These are phyloP conservation scores for Fusarium mundagurra DNA, from an alignment of 2,329 filamentous ascomycete genomes.

Conservation along the genomic window DNA sequence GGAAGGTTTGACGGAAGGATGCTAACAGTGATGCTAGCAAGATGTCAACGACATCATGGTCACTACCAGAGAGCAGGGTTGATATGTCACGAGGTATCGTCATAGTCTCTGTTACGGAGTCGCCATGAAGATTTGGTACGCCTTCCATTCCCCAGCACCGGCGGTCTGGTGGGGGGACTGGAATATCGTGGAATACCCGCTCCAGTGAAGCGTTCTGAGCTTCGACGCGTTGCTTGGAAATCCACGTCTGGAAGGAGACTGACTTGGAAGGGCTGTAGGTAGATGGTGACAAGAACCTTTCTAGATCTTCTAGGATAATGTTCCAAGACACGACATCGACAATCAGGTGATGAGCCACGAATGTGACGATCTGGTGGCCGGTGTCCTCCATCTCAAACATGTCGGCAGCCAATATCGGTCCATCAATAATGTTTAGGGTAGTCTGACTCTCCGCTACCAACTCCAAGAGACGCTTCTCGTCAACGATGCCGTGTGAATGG, in stretches of 20 bases:
- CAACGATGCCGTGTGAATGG: neutral
- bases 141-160: constrained; percentile 41
- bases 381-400: constrained; percentile 19
- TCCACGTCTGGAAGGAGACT: constrained; percentile 46
- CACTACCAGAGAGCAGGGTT: neutral
- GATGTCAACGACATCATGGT: constrained; percentile 47
- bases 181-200: constrained; percentile 4
- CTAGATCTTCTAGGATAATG: constrained; percentile 47
- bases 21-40: constrained; percentile 43
- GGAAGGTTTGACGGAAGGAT: constrained; percentile 44
- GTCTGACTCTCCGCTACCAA: constrained; percentile 13
- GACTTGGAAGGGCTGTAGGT: constrained; percentile 39
- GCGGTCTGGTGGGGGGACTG: constrained; percentile 16
- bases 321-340: constrained; percentile 60
- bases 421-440: neutral
- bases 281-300: constrained; percentile 46
- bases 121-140: constrained; percentile 21
- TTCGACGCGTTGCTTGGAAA: constrained; percentile 41
- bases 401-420: constrained; percentile 24
- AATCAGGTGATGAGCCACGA: constrained; percentile 51
- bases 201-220: constrained; percentile 22
- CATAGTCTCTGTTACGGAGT: constrained; percentile 10
- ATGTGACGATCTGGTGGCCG: constrained; percentile 30
- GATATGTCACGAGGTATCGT: neutral
- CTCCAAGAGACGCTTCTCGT: neutral